Evolutionary conservation across 2,329 filamentous ascomycete species (phyloP), one percentile per base, ranked within the genome.

Genomic region (Ceratocystis colombiana): DNA sequence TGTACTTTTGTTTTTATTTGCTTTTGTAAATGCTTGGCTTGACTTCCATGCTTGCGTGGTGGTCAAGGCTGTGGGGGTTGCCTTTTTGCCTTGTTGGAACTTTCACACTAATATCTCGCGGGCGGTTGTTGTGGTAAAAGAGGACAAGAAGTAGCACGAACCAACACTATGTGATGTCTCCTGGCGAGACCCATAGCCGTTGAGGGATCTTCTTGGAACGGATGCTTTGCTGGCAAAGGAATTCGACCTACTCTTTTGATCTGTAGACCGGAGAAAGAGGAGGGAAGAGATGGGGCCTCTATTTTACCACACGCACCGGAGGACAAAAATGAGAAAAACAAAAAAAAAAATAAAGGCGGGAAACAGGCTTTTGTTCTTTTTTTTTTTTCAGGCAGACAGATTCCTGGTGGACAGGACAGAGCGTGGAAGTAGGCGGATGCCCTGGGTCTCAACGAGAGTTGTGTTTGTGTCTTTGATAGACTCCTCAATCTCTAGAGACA

Each of bases 51-150:
- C 6, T 12, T 30, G 53, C 53, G 53, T 17, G 53, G 7, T 30
- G 10, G 30, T 6, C 25, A 20, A 12, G 22, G 22, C 12, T 59
- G 30, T 59, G 55, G 55, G 55, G 55, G 55, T 37, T 59, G 55
- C 17, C 55, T 33, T 33, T 59, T 59, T 59, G 55, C 28, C 55
- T 33, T 65, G 25, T 65, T 65, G 64, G 64, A 65, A 65, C 37
- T 57, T 53, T 57, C 64, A 65, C 64, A 65, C 64, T 61, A 59
- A 65, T 65, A 59, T 65, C 64, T 65, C 48, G 41, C n/a, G 64
- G 37, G n/a, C n/a, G 45, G 44, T 50, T 63, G 61, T 10, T 50
- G 61, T 63, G 61, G 61, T 63, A 30, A 50, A 44, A 63, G 61
- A 63, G 44, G 61, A 50, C 20, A 48, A 50, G 41, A 63, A 63